phyloP scores from a whole-genome alignment of 2,329 filamentous ascomycete genomes.

The Claviceps digitariae region DNA sequence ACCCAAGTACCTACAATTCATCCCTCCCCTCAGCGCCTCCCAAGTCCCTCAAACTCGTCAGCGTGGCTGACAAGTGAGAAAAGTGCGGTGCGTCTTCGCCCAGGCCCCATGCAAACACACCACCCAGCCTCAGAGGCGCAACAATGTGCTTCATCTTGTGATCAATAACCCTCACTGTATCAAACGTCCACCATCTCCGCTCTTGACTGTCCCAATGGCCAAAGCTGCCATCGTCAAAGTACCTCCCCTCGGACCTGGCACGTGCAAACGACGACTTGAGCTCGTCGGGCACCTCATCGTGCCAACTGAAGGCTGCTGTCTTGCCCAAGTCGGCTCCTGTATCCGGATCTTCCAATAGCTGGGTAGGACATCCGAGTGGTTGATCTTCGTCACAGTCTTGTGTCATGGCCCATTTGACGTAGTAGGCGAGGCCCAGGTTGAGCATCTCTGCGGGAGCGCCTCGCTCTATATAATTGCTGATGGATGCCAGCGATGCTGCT shows the following conservation, averaged over 20 bases:
- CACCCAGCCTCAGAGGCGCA: conserved; percentile 42
- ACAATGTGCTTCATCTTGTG: conserved; percentile 51
- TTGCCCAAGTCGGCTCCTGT: conserved; percentile 44
- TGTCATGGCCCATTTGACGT: conserved; percentile 52
- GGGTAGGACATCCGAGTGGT: conserved; percentile 41
- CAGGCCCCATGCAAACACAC: conserved; percentile 63
- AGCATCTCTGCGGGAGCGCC: conserved; percentile 38
- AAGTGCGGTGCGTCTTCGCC: conserved; percentile 48
- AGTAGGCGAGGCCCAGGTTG: conserved; percentile 54
- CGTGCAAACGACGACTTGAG: conserved; percentile 42
- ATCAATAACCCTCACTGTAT: conserved; percentile 45
- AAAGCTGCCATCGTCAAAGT: conserved; percentile 47
- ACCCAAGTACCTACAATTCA: conserved; percentile 14
- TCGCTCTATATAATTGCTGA: conserved; percentile 45
- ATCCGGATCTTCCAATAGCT: conserved; percentile 41
- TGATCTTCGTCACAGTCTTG: conserved; percentile 24
- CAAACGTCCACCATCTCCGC: conserved; percentile 61
- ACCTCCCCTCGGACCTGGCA: conserved; percentile 37
- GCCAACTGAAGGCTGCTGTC: conserved; percentile 47
- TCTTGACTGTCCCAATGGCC: conserved; percentile 52
- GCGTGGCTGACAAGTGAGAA: conserved; percentile 24
- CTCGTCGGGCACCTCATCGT: conserved; percentile 38
- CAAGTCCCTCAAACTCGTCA: conserved; percentile 11
- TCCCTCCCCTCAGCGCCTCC: conserved; percentile 9
- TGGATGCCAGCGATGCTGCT: conserved; percentile 34